Percentiles rank a stretch among this genome's conserved stretches.
These are phyloP conservation scores for Scheffersomyces segobiensis DNA, from an alignment of 1,139 yeast species.

Conservation along the genomic window DNA sequence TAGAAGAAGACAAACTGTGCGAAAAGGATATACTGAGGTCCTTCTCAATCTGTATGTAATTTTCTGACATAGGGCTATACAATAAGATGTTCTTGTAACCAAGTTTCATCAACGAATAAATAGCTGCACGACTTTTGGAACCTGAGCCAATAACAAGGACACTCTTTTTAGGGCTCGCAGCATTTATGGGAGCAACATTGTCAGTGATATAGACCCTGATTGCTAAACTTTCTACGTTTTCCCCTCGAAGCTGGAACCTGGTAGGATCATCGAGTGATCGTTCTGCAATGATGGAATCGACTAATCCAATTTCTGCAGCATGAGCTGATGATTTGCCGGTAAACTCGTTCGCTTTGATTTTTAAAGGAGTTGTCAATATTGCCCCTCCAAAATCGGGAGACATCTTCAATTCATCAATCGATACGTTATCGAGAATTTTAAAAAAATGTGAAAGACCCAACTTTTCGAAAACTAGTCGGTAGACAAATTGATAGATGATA, in stretches of 20 bases:
- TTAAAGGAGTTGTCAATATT: constrained; percentile 12
- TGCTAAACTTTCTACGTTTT: constrained; percentile 17
- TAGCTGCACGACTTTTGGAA: constrained; percentile 14
- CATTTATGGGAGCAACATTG: constrained; percentile 15
- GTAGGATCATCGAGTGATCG: constrained; percentile 10
- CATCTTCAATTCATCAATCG: constrained; percentile 2
- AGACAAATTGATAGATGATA: neutral
- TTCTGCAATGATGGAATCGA: constrained; percentile 12
- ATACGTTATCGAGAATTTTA: neutral
- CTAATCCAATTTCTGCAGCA: constrained; percentile 13
- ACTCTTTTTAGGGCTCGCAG: constrained; percentile 9
- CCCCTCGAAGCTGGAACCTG: constrained; percentile 10
- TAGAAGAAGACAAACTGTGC: neutral
- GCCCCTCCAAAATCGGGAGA: constrained; percentile 16
- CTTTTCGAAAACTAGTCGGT: neutral
- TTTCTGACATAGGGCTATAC: constrained; percentile 1
- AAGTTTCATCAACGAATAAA: constrained; percentile 13
- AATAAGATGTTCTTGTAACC: constrained; percentile 12
- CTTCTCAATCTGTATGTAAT: neutral
- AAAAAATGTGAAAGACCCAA: neutral
- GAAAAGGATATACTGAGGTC: neutral
- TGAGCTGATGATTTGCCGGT: constrained; percentile 12
- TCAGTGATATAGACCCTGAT: constrained; percentile 7
- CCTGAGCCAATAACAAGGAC: constrained; percentile 16
- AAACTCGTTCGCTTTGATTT: constrained; percentile 7